Evolutionary conservation across 2,329 filamentous ascomycete species (phyloP), one percentile per base, ranked within the genome.

Genomic region (Catunica adiposa): DNA sequence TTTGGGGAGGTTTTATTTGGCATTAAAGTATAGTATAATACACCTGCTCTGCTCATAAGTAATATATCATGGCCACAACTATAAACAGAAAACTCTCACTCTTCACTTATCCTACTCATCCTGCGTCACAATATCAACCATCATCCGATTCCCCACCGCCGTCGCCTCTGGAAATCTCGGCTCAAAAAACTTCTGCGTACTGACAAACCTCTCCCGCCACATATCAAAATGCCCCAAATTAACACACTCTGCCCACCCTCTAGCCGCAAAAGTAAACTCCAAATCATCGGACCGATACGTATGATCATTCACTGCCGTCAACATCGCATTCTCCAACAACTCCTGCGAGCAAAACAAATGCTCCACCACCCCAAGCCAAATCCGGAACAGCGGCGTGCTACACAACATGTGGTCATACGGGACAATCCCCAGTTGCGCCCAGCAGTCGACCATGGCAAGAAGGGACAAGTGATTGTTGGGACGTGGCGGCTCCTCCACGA

Each of bases 341-440:
- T 78, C 79, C 17, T 79, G 76, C 64, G 89, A 89, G 61, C 89
- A 83, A 73, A 96, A 98, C 38, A 98, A 75, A 66, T 94, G 90
- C 70, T 98, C 92, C 1, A 89, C 90, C n/a, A 96, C 94, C 56
- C 92, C 92, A 34, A 98, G 78, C 80, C 92, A 96, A 61, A 98
- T 80, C 53, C 92, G 85, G 73, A 98, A 98, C 50, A 97, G 79
- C 71, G 92, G 92, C 40, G 92, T 98, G 55, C 89, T 95, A 72
- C 92, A 98, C 62, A 98, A 94, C 89, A 98, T 98, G 73, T 98
- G 94, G 69, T 98, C 90, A 68, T 98, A 98, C 0, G 92, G 92
- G 51, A 94, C 85, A 63, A 96, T 98, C 34, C 82, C 85, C 48
- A 97, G 77, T 62, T 87, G 86, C 66, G 86, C 92, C 92, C 92